A percentile compares a stretch with the other conserved stretches of the same genome.
phyloP scores from a whole-genome alignment of 2,329 filamentous ascomycete genomes.

The Stemphylium lycopersici region DNA sequence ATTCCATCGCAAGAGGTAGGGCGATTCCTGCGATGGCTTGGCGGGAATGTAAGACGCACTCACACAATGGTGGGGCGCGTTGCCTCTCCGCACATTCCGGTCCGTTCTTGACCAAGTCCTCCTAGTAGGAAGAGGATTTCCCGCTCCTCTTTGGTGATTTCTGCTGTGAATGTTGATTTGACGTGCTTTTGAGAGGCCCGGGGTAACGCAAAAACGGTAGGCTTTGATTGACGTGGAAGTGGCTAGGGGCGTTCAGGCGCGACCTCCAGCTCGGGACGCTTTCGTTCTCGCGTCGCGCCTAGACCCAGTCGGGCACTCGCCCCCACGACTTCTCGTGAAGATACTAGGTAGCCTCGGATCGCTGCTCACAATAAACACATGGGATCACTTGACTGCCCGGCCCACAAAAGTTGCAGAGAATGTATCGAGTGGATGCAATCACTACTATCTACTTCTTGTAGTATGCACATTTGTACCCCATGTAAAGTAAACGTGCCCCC shows the following conservation, averaged over 20 bases:
- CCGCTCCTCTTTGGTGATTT: too few relatives aligned
- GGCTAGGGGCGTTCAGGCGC: neutral
- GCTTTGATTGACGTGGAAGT: neutral
- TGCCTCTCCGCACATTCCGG: too few relatives aligned
- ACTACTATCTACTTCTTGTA: too few relatives aligned
- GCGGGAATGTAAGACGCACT: neutral
- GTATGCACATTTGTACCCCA: too few relatives aligned
- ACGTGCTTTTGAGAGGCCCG: neutral
- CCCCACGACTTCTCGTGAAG: neutral
- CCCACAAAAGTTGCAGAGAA: too few relatives aligned
- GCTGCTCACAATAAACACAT: too few relatives aligned
- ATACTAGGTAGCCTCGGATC: neutral
- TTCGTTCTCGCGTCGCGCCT: neutral
- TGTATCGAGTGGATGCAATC: too few relatives aligned
- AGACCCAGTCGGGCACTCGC: neutral
- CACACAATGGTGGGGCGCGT: neutral
- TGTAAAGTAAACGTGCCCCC: too few relatives aligned
- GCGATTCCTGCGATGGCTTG: neutral
- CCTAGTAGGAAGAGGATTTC: too few relatives aligned
- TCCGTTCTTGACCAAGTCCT: too few relatives aligned
- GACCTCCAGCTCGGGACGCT: too few relatives aligned
- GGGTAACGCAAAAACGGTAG: neutral
- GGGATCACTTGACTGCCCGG: too few relatives aligned
- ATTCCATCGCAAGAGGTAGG: constrained; percentile 27
- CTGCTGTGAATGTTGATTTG: neutral